These are phyloP conservation scores for Viola pubescens DNA, from an alignment of 441 rosid genomes.

Conservation along the genomic window DNA sequence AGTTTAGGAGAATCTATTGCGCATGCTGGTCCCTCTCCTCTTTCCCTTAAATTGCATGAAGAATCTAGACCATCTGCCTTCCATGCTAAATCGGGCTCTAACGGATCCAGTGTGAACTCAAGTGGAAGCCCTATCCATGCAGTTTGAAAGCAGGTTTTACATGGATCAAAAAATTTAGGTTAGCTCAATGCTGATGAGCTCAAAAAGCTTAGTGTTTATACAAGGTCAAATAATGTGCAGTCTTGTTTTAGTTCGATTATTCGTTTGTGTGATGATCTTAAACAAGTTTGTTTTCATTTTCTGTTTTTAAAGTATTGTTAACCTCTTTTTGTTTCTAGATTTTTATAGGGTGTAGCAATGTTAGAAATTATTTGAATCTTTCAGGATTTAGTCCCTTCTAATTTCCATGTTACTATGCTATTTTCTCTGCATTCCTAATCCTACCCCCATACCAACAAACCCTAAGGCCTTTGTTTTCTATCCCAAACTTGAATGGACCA, in stretches of 20 bases:
- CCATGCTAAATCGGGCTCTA: constrained; percentile 46
- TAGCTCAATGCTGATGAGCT: constrained; percentile 22
- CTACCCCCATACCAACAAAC: too few species aligned
- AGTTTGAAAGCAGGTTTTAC: constrained; percentile 28
- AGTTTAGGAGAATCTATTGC: constrained; percentile 43
- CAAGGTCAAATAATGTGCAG: constrained; percentile 30
- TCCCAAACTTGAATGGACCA: too few species aligned
- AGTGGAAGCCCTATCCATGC: constrained; percentile 59
- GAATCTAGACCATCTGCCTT: constrained; percentile 77
- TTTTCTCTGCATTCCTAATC: background rate
- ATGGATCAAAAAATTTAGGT: constrained; percentile 13
- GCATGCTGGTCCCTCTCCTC: constrained; percentile 39
- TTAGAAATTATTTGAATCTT: constrained; percentile 35
- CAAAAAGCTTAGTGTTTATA: constrained; percentile 28
- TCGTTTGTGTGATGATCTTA: constrained; percentile 23
- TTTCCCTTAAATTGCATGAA: constrained; percentile 54
- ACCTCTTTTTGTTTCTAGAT: constrained; percentile 19
- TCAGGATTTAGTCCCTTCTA: constrained; percentile 2
- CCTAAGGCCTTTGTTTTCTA: too few species aligned
- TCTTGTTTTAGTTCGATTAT: constrained; percentile 22
- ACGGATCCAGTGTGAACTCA: constrained; percentile 37
- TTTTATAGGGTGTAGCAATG: constrained; percentile 27
- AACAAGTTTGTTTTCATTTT: constrained; percentile 15
- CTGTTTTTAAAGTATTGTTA: constrained; percentile 14
- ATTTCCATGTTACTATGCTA: background rate